Percentiles rank a stretch among this genome's conserved stretches.
These are phyloP conservation scores for Phytophthora parvispora DNA, from an alignment of 352 stramenopile species.

Conservation along the genomic window DNA sequence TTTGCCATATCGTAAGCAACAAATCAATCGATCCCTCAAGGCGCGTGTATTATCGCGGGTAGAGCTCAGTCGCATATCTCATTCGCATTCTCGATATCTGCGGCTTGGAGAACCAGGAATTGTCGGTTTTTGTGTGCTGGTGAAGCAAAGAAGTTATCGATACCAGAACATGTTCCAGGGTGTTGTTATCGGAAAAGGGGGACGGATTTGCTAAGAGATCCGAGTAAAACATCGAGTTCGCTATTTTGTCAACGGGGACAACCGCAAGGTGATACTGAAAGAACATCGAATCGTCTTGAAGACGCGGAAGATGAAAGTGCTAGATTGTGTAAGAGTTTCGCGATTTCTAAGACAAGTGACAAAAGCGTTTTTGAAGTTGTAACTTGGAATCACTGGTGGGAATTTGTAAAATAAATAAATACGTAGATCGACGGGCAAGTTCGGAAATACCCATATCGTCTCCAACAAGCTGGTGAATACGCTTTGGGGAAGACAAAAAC, in stretches of 20 bases:
- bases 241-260: background rate
- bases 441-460: background rate
- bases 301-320: background rate
- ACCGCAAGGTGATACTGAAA: background rate
- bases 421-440: background rate
- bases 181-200: background rate
- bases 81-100: too few species aligned
- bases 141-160: background rate
- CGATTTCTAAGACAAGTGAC: background rate
- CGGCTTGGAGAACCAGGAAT: too few species aligned
- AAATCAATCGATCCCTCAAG: too few species aligned
- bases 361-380: background rate
- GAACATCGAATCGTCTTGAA: background rate
- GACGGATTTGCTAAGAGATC: background rate
- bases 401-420: background rate
- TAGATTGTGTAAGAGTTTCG: background rate
- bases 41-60: too few species aligned
- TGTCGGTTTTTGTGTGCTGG: too few species aligned
- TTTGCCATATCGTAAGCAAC: too few species aligned
- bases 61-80: too few species aligned
- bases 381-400: background rate
- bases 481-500: too few species aligned
- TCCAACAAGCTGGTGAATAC: background rate
- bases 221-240: background rate
- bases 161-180: background rate